Evolutionary conservation across 192 early-diverging fungal genomes (phyloP), one percentile per base, ranked within the genome.

Genomic region (Backusella westeae): DNA sequence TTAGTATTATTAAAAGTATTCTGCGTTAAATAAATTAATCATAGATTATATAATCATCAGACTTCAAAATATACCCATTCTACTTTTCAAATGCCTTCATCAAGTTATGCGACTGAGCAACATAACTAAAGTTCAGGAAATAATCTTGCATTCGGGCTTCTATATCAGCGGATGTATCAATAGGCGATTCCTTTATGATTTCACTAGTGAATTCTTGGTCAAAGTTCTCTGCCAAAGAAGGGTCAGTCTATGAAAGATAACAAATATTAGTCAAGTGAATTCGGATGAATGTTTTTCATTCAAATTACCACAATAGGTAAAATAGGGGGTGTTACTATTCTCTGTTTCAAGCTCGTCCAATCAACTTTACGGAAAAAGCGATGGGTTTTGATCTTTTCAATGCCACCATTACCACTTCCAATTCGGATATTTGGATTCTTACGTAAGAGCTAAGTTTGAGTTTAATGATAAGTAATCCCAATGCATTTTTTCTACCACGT

Each of bases 161-260:
- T 7, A 83, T 15, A 10, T 74, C 34, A 15, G 19, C 39, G 17
- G 69, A 49, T 9, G 59, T 23, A 34, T 77, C 76, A 34, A 82
- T 76, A 17, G 91, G 88, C 6, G 90, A 87, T 41, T 87, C 85
- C 14, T 82, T 80, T 9, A 88, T 76, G 12, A 87, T 75, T 81
- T 89, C 78, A 34, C 34, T 66, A 0, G 94, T 96, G 73, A 97
- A 97, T 67, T 90, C 88, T 2, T 82, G 67, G 72, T 91, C 92
- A 86, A 97, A 97, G 74, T 96, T 94, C 79, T 92, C 91, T 4
- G 91, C 91, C 74, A 93, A 90, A 71, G 85, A 86, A 15, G 89
- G 87, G 46, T 86, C 84, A 19, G 80, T 82, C 84, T 91, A 73
- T 4, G 38, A 32, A 32, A 21, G 4, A 17, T 19, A 67, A 34